Evolutionary conservation across 345 rosid genomes (phyloP).

Genomic region (Luvunga scandens): DNA sequence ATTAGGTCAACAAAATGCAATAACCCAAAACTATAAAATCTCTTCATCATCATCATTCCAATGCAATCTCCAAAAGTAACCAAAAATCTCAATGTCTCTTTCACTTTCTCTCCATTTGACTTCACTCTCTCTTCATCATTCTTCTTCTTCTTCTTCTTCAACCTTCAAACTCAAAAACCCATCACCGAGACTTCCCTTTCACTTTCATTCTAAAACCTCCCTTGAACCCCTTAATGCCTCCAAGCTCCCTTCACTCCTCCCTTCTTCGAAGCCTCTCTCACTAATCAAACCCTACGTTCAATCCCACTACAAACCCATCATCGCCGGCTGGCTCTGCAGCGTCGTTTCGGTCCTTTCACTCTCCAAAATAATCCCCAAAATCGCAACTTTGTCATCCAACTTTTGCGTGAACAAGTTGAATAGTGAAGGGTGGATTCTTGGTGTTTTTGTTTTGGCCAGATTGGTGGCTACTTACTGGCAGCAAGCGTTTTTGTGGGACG

Average conservation of each 20-base stretch:
- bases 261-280: constrained; percentile 39
- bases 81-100: constrained; percentile 4
- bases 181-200: constrained; percentile 1
- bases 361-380: constrained; percentile 58
- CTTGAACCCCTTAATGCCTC: constrained; percentile 29
- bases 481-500: constrained; percentile 85
- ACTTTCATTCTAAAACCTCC: constrained; percentile 10
- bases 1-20: no score
- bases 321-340: constrained; percentile 84
- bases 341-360: constrained; percentile 69
- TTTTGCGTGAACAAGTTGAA: background rate
- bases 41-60: background rate
- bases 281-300: constrained; percentile 53
- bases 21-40: background rate
- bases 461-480: constrained; percentile 62
- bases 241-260: constrained; percentile 18
- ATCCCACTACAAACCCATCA: constrained; percentile 54
- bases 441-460: constrained; percentile 45
- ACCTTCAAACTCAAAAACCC: constrained; percentile 7
- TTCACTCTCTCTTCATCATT: constrained; percentile 15
- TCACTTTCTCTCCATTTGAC: constrained; percentile 21
- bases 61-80: background rate
- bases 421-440: constrained; percentile 43
- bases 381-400: constrained; percentile 3
- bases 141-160: constrained; percentile 16